Evolutionary conservation across 495 filamentous ascomycete species (phyloP).

Genomic region (Aspergillus sclerotiicarbonarius): DNA sequence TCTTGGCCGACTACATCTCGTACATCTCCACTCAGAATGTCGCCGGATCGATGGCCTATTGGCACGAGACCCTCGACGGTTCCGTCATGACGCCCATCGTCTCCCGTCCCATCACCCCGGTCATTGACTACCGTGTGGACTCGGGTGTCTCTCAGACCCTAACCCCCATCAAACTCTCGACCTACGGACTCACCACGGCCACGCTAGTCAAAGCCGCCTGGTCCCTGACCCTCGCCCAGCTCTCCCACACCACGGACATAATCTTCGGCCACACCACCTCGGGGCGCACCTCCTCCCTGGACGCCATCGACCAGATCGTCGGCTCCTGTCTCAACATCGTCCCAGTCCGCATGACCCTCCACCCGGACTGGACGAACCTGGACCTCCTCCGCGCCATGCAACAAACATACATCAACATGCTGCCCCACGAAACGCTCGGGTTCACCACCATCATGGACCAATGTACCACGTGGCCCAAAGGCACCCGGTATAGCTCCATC

Average conservation of each 20-base stretch:
- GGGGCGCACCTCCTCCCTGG: neutral
- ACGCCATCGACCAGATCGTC: neutral
- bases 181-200: neutral
- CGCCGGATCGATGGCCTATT: no score
- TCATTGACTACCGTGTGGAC: neutral
- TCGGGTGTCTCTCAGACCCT: neutral
- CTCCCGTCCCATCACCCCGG: neutral
- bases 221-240: neutral
- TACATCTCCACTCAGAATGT: neutral
- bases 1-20: neutral
- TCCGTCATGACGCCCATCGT: conserved; percentile 16
- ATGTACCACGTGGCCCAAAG: conserved; percentile 3
- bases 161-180: neutral
- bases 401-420: conserved; percentile 12
- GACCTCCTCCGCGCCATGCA: conserved; percentile 24
- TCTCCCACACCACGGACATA: neutral
- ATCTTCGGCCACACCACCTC: neutral
- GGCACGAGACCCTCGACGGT: neutral
- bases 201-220: neutral
- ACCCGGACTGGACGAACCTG: conserved; percentile 21
- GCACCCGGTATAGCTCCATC: conserved; percentile 13
- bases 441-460: conserved; percentile 12
- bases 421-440: conserved; percentile 19
- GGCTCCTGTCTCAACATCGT: conserved; percentile 24
- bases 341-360: conserved; percentile 25